These are phyloP conservation scores for Claviceps pazoutovae DNA, from an alignment of 2,329 filamentous ascomycete genomes.

Conservation along the genomic window DNA sequence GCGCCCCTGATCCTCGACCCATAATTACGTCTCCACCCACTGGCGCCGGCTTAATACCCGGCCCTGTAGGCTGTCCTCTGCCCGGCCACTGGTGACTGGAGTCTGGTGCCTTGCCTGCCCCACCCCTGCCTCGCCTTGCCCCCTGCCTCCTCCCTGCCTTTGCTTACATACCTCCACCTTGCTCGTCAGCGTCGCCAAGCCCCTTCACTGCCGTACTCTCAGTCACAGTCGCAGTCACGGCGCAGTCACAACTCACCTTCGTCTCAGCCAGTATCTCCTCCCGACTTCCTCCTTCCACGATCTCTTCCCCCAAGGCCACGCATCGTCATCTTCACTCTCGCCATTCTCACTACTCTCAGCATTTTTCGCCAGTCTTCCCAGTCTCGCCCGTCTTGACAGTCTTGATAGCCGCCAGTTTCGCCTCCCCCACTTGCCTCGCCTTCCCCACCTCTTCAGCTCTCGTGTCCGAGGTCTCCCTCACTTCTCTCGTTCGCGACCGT, in stretches of 20 bases:
- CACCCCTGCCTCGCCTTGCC: too few relatives aligned
- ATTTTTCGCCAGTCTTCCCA: conserved; percentile 7
- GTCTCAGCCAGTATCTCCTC: conserved; percentile 19
- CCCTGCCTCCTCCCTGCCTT: background rate
- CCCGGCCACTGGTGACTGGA: background rate
- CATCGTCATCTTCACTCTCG: conserved; percentile 7
- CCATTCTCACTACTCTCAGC: conserved; percentile 7
- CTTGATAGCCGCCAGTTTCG: conserved; percentile 6
- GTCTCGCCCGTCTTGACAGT: conserved; percentile 7
- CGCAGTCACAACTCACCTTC: conserved; percentile 19
- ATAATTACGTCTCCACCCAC: background rate
- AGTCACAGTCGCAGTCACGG: conserved; percentile 14
- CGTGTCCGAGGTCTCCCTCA: conserved; percentile 5
- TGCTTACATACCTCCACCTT: background rate
- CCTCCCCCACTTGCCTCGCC: conserved; percentile 6
- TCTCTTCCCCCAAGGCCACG: conserved; percentile 4
- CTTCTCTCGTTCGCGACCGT: conserved; percentile 13
- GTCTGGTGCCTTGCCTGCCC: background rate
- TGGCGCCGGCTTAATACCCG: background rate
- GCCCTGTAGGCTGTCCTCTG: background rate
- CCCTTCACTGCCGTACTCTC: background rate
- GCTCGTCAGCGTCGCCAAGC: background rate
- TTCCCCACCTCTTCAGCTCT: conserved; percentile 4
- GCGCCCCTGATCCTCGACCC: background rate
- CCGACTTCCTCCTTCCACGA: conserved; percentile 12